A percentile compares a stretch with the other conserved stretches of the same genome.
Conservation (phyloP, 768 basidiomycete genomes). For the Trametes maxima region DNA sequence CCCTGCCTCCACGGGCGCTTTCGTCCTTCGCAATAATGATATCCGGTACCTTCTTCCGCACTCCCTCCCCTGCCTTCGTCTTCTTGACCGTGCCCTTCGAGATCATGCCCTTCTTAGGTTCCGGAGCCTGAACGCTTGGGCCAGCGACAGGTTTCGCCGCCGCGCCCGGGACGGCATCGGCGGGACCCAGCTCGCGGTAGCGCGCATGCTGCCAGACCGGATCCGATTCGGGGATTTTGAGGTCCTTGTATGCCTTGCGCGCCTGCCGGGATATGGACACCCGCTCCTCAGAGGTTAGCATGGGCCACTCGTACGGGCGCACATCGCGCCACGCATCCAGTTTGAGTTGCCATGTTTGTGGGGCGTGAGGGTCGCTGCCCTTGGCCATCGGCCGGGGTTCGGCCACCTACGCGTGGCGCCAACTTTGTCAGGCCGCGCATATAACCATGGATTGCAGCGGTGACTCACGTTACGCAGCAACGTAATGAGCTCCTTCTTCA, state of each 20-base stretch:
- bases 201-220: conserved; percentile 62
- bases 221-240: conserved; percentile 62
- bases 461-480: conserved; percentile 5
- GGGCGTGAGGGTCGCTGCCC: conserved; percentile 39
- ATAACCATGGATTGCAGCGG: neutral
- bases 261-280: conserved; percentile 54
- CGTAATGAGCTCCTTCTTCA: conserved; percentile 10
- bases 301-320: conserved; percentile 64
- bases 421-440: conserved; percentile 1
- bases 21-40: conserved; percentile 52
- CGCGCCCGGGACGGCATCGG: conserved; percentile 3
- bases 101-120: conserved; percentile 48
- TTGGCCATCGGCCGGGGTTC: conserved; percentile 40
- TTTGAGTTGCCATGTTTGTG: conserved; percentile 56
- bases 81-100: conserved; percentile 32
- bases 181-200: conserved; percentile 31
- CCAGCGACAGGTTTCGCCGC: conserved; percentile 5
- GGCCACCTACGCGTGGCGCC: conserved; percentile 45
- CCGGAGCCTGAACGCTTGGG: conserved; percentile 20
- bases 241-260: conserved; percentile 46
- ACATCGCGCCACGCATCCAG: conserved; percentile 65
- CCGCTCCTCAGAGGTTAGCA: conserved; percentile 50
- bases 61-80: conserved; percentile 18
- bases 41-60: conserved; percentile 23
- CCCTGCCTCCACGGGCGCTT: conserved; percentile 29